phyloP scores from a whole-genome alignment of 495 filamentous ascomycete species.

The Articulospora tetracladia region DNA sequence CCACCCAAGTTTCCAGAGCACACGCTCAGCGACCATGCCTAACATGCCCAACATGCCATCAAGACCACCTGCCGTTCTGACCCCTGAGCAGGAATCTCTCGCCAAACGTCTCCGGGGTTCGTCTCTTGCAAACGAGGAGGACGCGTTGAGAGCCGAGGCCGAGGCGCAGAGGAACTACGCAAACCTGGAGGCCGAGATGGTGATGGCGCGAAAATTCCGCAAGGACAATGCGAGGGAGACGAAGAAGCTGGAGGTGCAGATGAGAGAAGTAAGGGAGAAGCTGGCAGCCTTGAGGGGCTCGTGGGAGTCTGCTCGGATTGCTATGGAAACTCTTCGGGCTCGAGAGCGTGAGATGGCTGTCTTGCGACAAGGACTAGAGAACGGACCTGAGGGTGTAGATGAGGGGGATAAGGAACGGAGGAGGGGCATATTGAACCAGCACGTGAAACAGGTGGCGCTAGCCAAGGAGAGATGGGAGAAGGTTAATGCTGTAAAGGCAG shows the following conservation, averaged over 20 bases:
- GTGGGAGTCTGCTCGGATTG: not conserved
- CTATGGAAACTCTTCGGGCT: not conserved
- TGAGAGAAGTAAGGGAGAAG: not conserved
- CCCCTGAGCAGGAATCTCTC: not conserved
- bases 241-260: not conserved
- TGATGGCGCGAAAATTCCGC: not conserved
- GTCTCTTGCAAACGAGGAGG: not conserved
- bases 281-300: not conserved
- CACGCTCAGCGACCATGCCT: not conserved
- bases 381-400: not conserved
- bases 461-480: not conserved
- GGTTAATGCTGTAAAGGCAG: not conserved
- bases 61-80: not conserved
- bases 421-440: not conserved
- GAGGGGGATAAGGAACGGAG: conserved; percentile 11
- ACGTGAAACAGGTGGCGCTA: not conserved
- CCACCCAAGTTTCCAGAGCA: not conserved
- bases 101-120: not conserved
- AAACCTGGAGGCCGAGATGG: not conserved
- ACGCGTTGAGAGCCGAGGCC: not conserved
- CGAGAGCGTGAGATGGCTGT: not conserved
- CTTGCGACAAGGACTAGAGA: not conserved
- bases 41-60: not conserved
- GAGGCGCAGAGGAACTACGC: not conserved
- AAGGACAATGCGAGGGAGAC: not conserved